phyloP scores from a whole-genome alignment of 2,329 filamentous ascomycete genomes.

The Phaeosphaeria sp. region DNA sequence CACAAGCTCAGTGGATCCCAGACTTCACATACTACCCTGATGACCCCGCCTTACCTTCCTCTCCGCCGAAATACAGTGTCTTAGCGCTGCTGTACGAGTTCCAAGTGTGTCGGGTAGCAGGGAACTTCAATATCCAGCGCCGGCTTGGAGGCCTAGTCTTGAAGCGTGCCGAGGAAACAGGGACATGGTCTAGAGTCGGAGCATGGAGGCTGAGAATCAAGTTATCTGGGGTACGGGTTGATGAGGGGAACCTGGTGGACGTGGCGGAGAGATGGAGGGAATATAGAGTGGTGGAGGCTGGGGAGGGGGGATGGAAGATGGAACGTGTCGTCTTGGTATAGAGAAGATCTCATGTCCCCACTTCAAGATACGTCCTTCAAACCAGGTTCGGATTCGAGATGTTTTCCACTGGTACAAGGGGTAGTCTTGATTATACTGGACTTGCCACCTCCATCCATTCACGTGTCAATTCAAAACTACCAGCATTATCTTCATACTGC shows the following conservation, averaged over 20 bases:
- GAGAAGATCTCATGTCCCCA: too few species aligned
- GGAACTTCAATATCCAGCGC: constrained; percentile 6
- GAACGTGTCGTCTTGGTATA: too few species aligned
- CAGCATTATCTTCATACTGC: too few species aligned
- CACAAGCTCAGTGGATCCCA: background rate
- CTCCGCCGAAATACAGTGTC: background rate
- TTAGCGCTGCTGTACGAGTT: constrained; percentile 5
- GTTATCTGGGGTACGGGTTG: background rate
- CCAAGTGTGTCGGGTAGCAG: constrained; percentile 7
- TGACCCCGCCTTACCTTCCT: background rate
- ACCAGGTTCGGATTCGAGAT: too few species aligned
- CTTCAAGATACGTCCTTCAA: too few species aligned
- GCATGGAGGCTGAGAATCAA: constrained; percentile 10
- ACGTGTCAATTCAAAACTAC: too few species aligned
- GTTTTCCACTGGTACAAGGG: too few species aligned
- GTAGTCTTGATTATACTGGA: too few species aligned
- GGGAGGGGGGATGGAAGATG: too few species aligned
- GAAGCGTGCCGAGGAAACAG: background rate
- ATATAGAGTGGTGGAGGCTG: background rate
- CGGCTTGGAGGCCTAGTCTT: constrained; percentile 7
- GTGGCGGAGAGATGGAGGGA: constrained; percentile 8
- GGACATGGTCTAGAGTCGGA: constrained; percentile 9
- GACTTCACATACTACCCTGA: constrained; percentile 9
- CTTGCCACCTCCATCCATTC: too few species aligned
- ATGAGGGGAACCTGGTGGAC: background rate